phyloP scores from a whole-genome alignment of 208 protist genomes.

The Crithidia bombi region DNA sequence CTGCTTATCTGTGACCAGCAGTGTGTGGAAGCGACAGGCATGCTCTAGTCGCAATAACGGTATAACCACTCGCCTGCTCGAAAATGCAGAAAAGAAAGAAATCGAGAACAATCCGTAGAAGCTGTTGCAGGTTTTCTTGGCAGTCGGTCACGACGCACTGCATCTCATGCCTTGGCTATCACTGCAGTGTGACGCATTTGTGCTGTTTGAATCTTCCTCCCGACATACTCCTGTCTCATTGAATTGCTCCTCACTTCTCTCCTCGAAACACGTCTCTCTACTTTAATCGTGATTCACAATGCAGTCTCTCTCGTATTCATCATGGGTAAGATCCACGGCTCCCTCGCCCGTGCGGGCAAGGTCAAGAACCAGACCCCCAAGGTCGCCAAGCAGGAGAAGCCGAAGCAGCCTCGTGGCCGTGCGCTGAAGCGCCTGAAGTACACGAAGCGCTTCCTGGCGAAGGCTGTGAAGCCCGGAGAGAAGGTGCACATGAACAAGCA shows the following conservation, averaged over 20 bases:
- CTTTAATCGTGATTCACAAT: background rate
- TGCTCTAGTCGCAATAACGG: too few relatives aligned
- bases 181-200: too few relatives aligned
- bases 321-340: conserved; percentile 98
- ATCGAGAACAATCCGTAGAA: background rate
- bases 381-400: conserved; percentile 95
- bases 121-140: background rate
- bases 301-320: conserved; percentile 35
- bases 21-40: too few relatives aligned
- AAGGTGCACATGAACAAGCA: conserved; percentile 95
- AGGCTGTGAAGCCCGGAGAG: conserved; percentile 92
- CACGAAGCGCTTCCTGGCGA: conserved; percentile 97
- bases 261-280: too few relatives aligned
- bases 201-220: too few relatives aligned
- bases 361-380: conserved; percentile 98
- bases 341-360: conserved; percentile 98
- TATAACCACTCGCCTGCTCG: too few relatives aligned
- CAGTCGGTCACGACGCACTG: too few relatives aligned
- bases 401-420: conserved; percentile 94
- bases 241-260: conserved; percentile 1
- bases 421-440: conserved; percentile 98
- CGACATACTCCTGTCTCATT: background rate
- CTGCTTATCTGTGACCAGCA: too few relatives aligned
- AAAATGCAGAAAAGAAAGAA: background rate
- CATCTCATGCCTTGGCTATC: too few relatives aligned